Evolutionary conservation across 768 basidiomycete species (phyloP), one percentile per base, ranked within the genome.

Genomic region (Tylopilus plumbeoviolaceoides): DNA sequence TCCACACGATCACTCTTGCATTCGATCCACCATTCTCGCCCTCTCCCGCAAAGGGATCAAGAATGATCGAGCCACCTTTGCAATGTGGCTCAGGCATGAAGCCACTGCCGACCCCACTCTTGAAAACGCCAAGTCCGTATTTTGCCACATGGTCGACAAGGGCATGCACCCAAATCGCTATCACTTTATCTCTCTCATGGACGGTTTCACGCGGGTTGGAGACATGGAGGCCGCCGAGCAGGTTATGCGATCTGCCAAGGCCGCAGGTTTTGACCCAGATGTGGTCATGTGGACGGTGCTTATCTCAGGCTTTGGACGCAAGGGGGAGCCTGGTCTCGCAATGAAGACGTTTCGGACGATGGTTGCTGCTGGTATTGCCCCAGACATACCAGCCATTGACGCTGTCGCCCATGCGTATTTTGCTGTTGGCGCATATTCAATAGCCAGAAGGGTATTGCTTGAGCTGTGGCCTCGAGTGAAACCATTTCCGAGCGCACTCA

Each of bases 261-360:
- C 72, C 38, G 73, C 76, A 5, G 81, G 83, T 23, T 64, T 86
- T 53, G 67, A 72, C 21, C 79, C 84, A 20, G 82, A 84, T 58
- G 75, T 80, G 18, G 78, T 84, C 42, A 81, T 89, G 78, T 88
- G 83, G 73, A 91, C 90, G 23, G 83, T 85, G 55, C 76, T 94
- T 55, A 84, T 94, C 59, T 73, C 76, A 33, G 90, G 87, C 3
- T 79, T 85, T 65, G 86, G 80, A 20, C 79, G 81, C n/a, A 74
- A 75, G 47, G 78, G 80, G 14, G 70, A 81, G 30, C 80, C 86
- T 6, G 70, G 71, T 4, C 63, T 70, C 25, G 87, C 87, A 0
- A 68, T 79, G 58, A 68, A 65, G 30, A 70, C 75, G 23, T 91
- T 90, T 62, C 75, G 76, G 31, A 68, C 74, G 36, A 90, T 93